Percentiles rank a stretch among this genome's conserved stretches.
These are phyloP conservation scores for Coemansia sp. DNA, from an alignment of 192 early-diverging fungal genomes.

Conservation along the genomic window DNA sequence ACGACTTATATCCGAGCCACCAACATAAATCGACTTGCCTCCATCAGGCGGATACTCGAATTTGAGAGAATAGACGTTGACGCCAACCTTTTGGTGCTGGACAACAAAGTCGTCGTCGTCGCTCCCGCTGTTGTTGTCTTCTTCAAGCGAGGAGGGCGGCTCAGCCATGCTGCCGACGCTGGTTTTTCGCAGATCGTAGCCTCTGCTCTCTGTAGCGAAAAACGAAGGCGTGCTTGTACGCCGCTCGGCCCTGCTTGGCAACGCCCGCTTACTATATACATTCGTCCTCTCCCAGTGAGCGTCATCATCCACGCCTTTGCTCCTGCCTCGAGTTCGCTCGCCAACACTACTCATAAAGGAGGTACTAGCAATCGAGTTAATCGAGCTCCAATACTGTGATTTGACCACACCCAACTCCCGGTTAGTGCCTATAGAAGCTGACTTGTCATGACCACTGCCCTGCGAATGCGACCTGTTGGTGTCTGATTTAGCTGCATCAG, in stretches of 20 bases:
- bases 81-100: constrained; percentile 13
- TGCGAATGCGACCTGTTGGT: too few relatives aligned
- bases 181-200: constrained; percentile 23
- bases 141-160: background rate
- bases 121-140: background rate
- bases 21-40: constrained; percentile 60
- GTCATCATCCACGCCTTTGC: background rate
- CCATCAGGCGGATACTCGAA: constrained; percentile 57
- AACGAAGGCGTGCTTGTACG: background rate
- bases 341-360: background rate
- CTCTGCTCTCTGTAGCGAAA: background rate
- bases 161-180: background rate
- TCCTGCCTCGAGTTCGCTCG: background rate
- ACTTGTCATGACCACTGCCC: background rate
- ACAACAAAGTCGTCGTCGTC: constrained; percentile 17
- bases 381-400: constrained; percentile 22
- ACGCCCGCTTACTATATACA: constrained; percentile 4
- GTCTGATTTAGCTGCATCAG: background rate
- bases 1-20: constrained; percentile 62
- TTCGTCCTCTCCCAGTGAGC: background rate
- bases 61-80: constrained; percentile 17
- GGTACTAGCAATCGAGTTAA: background rate
- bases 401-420: background rate
- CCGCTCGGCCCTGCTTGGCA: background rate
- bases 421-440: background rate